These are phyloP conservation scores for Aplosporella prunicola DNA, from an alignment of 2,329 filamentous ascomycete species.

Conservation along the genomic window DNA sequence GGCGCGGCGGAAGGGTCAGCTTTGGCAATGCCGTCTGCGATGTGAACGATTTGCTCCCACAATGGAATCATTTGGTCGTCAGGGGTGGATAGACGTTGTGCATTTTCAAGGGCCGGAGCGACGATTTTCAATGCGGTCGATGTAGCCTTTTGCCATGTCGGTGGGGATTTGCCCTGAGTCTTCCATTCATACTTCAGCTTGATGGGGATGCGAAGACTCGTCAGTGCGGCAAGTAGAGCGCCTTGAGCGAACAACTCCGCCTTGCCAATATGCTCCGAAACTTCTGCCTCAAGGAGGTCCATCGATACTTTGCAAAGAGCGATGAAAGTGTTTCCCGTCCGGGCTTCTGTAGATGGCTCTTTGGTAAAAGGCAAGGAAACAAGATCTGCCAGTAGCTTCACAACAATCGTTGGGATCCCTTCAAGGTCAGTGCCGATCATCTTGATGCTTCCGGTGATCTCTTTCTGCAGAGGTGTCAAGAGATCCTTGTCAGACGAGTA, in stretches of 20 bases:
- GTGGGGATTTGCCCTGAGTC: slow-evolving; percentile 57
- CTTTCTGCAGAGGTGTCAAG: slow-evolving; percentile 61
- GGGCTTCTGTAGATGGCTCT: slow-evolving; percentile 10
- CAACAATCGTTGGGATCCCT: slow-evolving; percentile 57
- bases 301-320: slow-evolving; percentile 81
- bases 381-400: slow-evolving; percentile 61
- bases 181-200: slow-evolving; percentile 71
- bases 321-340: slow-evolving; percentile 65
- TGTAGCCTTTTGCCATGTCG: slow-evolving; percentile 75
- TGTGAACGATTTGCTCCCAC: slow-evolving; percentile 49
- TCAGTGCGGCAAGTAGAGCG: slow-evolving; percentile 55
- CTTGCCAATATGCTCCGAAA: slow-evolving; percentile 51
- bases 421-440: slow-evolving; percentile 57
- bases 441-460: slow-evolving; percentile 58
- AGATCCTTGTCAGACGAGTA: slow-evolving; percentile 67
- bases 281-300: slow-evolving; percentile 53
- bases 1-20: slow-evolving; percentile 31
- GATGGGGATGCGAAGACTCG: slow-evolving; percentile 61
- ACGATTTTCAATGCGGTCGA: slow-evolving; percentile 60
- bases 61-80: slow-evolving; percentile 40
- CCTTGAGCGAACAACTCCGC: slow-evolving; percentile 60
- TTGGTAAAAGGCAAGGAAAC: slow-evolving; percentile 58
- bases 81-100: slow-evolving; percentile 17
- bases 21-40: slow-evolving; percentile 29
- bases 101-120: slow-evolving; percentile 50